Evolutionary conservation across 352 stramenopile genomes (phyloP), one percentile per base, ranked within the genome.

Genomic region (Phytophthora uliginosa): DNA sequence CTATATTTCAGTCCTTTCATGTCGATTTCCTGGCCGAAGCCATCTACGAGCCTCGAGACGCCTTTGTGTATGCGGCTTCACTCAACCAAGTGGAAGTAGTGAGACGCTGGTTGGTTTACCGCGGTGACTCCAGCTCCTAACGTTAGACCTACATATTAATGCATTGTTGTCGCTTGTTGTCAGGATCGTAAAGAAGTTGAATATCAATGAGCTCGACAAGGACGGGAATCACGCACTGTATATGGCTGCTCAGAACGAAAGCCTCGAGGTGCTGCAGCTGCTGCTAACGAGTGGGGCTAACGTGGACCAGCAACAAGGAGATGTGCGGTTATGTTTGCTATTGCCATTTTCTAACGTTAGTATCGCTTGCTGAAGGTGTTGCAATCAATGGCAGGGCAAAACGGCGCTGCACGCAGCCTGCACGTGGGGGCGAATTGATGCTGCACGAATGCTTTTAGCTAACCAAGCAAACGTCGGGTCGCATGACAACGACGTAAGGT

Each of bases 31-130:
- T 82, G 13, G 70, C 65, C 3, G 68, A 70, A 31, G 71, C 77
- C 2, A 56, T 50, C 1, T 87, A 78, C 53, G 63, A 87, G 36
- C 77, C 77, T 7, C 65, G 58, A 15, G 85, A 91, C 55, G 85
- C 85, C 20, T 90, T 92, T 51, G 85, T 91, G 42, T 82, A 93
- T 50, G 85, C 85, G 5, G 83, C 85, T 24, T 90, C 85, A 6
- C 76, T 90, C 18, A 91, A 91, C 62, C 85, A 91, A 75, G 65
- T 89, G 36, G 67, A 87, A 60, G 85, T 91, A 54, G 79, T 92
- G 22, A 74, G 71, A 22, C 80, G 79, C 50, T 92, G 85, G 82
- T 87, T 20, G 57, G 40, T 33, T 7, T 15, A 22, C 42, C 18
- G 42, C 15, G n/a, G n/a, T n/a, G n/a, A n/a, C n/a, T n/a, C n/a